Conservation (phyloP, 164 flowering plant genomes). For the Cinnamomum chago region DNA sequence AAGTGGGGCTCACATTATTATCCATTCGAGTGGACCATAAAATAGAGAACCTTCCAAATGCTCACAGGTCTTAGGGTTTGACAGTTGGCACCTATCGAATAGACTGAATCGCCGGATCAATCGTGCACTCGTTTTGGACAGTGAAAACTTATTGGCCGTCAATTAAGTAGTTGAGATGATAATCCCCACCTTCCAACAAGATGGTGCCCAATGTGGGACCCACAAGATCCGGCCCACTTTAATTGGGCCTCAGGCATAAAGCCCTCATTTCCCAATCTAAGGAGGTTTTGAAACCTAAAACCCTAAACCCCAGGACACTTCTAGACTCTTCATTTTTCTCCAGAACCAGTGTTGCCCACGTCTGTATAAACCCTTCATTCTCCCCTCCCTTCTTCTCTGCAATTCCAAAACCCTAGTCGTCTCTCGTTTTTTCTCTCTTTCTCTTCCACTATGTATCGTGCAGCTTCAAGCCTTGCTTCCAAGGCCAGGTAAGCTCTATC, state of each 20-base stretch:
- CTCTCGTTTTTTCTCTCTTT: too few species aligned
- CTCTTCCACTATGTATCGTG: slow-evolving; percentile 24
- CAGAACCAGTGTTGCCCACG: not conserved
- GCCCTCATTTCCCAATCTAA: not conserved
- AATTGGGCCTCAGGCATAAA: not conserved
- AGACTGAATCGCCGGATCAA: too few species aligned
- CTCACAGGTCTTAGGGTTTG: too few species aligned
- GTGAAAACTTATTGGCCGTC: too few species aligned
- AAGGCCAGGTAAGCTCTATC: slow-evolving; percentile 21
- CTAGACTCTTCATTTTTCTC: slow-evolving; percentile 6
- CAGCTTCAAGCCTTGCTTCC: slow-evolving; percentile 27
- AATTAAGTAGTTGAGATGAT: too few species aligned
- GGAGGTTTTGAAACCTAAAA: slow-evolving; percentile 5
- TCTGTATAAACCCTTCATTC: not conserved
- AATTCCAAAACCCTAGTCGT: not conserved
- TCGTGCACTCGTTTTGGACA: too few species aligned
- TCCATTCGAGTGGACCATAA: too few species aligned
- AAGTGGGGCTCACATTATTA: too few species aligned
- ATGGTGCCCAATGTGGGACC: too few species aligned
- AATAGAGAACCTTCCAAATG: too few species aligned
- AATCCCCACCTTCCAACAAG: too few species aligned
- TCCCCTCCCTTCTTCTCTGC: not conserved
- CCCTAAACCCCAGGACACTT: slow-evolving; percentile 21
- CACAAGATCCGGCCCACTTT: not conserved
- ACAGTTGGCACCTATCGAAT: too few species aligned